Evolutionary conservation across 345 rosid species (phyloP).

Genomic region (Microcos paniculata): DNA sequence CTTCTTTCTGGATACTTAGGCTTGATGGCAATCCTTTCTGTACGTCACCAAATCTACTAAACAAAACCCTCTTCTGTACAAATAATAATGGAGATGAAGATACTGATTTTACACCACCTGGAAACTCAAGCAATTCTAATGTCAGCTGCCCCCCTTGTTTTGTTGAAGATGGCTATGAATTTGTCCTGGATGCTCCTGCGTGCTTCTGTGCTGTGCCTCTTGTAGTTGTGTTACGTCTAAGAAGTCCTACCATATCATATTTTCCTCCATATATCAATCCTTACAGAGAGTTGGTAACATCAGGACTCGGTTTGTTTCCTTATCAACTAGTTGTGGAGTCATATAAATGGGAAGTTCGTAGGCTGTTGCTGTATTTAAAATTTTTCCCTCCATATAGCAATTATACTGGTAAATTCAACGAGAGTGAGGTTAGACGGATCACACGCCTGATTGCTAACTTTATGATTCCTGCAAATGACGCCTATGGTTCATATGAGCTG

Average conservation of each 20-base stretch:
- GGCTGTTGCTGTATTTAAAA: slow-evolving; percentile 44
- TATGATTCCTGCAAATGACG: slow-evolving; percentile 20
- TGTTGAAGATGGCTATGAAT: slow-evolving; percentile 17
- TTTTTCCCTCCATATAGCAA: slow-evolving; percentile 33
- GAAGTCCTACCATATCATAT: slow-evolving; percentile 51
- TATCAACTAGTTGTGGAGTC: slow-evolving; percentile 42
- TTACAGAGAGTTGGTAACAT: slow-evolving; percentile 27
- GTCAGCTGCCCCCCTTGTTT: slow-evolving; percentile 46
- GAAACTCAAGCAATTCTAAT: slow-evolving; percentile 19
- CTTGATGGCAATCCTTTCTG: slow-evolving; percentile 65
- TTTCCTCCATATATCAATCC: slow-evolving; percentile 36
- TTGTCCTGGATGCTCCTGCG: slow-evolving; percentile 36
- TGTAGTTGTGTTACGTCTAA: slow-evolving; percentile 37
- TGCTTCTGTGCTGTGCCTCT: slow-evolving; percentile 65
- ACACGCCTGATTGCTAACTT: slow-evolving; percentile 36
- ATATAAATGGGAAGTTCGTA: slow-evolving; percentile 50
- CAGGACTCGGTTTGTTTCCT: slow-evolving; percentile 26
- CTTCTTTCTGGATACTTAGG: slow-evolving; percentile 34
- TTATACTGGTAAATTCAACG: slow-evolving; percentile 25
- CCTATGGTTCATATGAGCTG: slow-evolving; percentile 58
- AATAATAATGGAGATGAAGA: background rate
- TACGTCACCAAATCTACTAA: slow-evolving; percentile 29
- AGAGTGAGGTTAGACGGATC: slow-evolving; percentile 33
- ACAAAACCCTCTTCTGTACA: slow-evolving; percentile 42
- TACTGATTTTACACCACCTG: slow-evolving; percentile 28